phyloP scores from a whole-genome alignment of 257 asterid genomes.

The Prunella vulgaris region DNA sequence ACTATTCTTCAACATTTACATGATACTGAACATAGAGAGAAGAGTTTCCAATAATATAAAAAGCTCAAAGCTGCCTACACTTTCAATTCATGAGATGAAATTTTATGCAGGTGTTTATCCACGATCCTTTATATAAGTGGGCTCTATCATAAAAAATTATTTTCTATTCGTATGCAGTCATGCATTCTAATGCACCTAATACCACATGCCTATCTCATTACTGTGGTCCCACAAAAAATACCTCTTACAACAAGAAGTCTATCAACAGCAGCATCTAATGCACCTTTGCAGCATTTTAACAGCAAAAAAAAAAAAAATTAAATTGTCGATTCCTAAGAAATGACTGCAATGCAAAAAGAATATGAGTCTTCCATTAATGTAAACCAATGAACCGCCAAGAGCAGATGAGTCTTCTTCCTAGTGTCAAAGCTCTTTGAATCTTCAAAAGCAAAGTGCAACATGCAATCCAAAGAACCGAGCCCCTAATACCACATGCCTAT shows the following conservation, averaged over 20 bases:
- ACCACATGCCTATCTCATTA: no score
- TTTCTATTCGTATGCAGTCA: no score
- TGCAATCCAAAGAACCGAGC: conserved; percentile 68
- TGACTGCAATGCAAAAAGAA: conserved; percentile 17
- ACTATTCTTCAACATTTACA: neutral
- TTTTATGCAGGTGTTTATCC: no score
- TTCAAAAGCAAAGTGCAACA: conserved; percentile 63
- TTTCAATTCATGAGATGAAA: no score
- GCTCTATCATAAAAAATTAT: no score
- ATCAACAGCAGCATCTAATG: neutral
- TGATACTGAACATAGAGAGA: neutral
- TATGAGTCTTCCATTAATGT: neutral
- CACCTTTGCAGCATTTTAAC: conserved; percentile 18
- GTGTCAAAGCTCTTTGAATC: conserved; percentile 48
- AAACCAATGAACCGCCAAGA: neutral
- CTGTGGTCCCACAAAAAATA: no score
- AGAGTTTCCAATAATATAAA: conserved; percentile 1
- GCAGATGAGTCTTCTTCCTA: conserved; percentile 21
- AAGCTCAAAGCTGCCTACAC: conserved; percentile 85
- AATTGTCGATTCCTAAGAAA: neutral
- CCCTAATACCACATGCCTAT: conserved; percentile 50
- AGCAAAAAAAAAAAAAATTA: neutral
- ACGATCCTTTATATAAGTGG: no score
- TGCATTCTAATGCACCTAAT: no score
- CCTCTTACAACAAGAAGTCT: neutral